Evolutionary conservation across 2,329 filamentous ascomycete species (phyloP).

Genomic region (Aspergillus ochraceoroseus): DNA sequence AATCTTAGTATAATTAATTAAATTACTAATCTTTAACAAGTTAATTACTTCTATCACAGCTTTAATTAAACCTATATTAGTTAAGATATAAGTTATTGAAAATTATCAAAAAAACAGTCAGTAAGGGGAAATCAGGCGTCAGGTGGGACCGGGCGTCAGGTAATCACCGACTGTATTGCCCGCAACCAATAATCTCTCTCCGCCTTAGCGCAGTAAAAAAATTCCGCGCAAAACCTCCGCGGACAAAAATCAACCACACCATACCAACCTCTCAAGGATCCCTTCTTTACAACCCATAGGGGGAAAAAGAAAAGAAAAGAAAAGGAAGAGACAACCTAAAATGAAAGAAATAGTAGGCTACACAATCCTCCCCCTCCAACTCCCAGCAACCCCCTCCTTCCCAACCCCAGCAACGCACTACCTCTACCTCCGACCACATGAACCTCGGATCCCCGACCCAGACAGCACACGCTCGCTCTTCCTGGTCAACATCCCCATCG

Average conservation of each 20-base stretch:
- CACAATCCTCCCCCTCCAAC: conserved; percentile 61
- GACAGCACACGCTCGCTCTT: conserved; percentile 78
- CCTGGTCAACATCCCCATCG: conserved; percentile 80
- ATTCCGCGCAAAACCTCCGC: conserved; percentile 4
- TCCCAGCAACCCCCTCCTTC: conserved; percentile 61
- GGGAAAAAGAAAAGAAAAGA: neutral
- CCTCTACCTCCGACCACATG: conserved; percentile 78
- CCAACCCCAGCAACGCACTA: conserved; percentile 66
- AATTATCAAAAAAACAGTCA: no score
- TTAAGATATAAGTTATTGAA: no score
- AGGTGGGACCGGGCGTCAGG: no score
- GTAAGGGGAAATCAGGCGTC: no score
- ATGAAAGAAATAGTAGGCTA: conserved; percentile 57
- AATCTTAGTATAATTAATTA: no score
- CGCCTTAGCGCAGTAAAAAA: no score
- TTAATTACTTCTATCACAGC: no score
- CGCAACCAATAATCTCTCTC: no score
- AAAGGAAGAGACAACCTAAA: conserved; percentile 13
- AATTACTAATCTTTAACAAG: no score
- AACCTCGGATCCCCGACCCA: conserved; percentile 68
- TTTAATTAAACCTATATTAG: no score
- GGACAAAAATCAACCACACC: neutral
- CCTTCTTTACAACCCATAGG: neutral
- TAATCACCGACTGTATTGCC: no score
- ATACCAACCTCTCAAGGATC: neutral